Conservation (phyloP, 495 filamentous ascomycete species). For the Acidomyces sp. region DNA sequence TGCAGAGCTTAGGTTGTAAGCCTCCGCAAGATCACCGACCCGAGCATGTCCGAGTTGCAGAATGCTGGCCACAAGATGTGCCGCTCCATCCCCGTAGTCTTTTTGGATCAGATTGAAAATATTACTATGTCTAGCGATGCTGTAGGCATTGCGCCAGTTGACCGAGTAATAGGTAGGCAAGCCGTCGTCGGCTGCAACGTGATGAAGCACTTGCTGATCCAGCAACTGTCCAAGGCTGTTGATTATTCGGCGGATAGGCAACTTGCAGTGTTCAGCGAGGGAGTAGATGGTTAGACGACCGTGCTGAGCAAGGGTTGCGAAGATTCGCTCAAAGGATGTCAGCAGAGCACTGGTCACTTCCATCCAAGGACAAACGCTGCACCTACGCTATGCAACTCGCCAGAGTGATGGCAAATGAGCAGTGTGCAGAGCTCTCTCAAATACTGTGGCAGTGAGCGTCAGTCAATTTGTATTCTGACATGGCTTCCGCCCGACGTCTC, state of each 20-base stretch:
- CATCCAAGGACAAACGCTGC: not conserved
- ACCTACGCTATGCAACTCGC: slow-evolving; percentile 80
- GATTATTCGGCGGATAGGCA: slow-evolving; percentile 55
- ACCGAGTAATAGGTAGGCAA: slow-evolving; percentile 60
- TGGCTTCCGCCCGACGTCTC: not conserved
- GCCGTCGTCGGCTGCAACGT: slow-evolving; percentile 42
- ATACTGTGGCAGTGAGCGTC: slow-evolving; percentile 17
- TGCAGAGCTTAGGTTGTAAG: slow-evolving; percentile 3
- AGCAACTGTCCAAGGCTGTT: slow-evolving; percentile 71
- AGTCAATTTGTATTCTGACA: slow-evolving; percentile 2
- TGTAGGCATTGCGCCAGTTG: slow-evolving; percentile 60
- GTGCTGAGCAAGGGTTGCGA: slow-evolving; percentile 58
- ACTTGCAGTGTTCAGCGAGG: slow-evolving; percentile 51
- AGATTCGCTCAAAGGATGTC: slow-evolving; percentile 36
- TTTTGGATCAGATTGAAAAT: slow-evolving; percentile 62
- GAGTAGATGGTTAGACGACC: slow-evolving; percentile 62
- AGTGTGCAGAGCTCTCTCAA: slow-evolving; percentile 70
- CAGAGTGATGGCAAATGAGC: slow-evolving; percentile 76
- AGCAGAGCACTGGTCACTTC: slow-evolving; percentile 4
- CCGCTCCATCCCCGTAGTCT: slow-evolving; percentile 55
- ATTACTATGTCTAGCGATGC: slow-evolving; percentile 64
- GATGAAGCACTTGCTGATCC: slow-evolving; percentile 74
- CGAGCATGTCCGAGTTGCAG: slow-evolving; percentile 64
- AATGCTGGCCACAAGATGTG: slow-evolving; percentile 58
- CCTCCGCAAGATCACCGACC: slow-evolving; percentile 33